Conservation (phyloP, 164 flowering plant species). For the Stephania cephalantha region DNA sequence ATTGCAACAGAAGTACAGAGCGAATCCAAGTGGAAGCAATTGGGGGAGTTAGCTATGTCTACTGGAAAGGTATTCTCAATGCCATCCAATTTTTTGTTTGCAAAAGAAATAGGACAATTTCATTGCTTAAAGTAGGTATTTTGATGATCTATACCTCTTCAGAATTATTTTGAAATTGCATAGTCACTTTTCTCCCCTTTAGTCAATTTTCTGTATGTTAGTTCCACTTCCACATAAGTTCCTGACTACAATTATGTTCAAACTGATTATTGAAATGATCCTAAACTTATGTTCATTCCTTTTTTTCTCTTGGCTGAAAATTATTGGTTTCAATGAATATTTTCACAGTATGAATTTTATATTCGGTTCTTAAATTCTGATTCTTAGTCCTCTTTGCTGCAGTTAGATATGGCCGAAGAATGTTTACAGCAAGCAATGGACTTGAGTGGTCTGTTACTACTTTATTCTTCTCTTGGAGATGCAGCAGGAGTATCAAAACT, state of each 20-base stretch:
- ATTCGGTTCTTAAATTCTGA: not conserved
- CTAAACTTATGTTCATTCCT: not conserved
- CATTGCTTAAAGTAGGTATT: not conserved
- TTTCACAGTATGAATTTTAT: conserved; percentile 2
- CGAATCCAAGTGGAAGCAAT: conserved; percentile 96
- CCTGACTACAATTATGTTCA: too few relatives aligned
- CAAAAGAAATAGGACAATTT: not conserved
- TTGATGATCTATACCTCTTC: not conserved
- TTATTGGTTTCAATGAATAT: not conserved
- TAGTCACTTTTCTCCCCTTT: not conserved
- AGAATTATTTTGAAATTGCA: not conserved
- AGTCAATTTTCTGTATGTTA: too few relatives aligned
- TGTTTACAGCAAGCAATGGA: conserved; percentile 83
- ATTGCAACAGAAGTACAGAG: conserved; percentile 82
- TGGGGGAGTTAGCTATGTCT: conserved; percentile 97
- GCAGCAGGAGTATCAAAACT: conserved; percentile 78
- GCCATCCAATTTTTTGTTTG: not conserved
- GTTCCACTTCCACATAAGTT: too few relatives aligned
- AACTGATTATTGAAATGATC: not conserved
- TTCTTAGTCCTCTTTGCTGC: conserved; percentile 26
- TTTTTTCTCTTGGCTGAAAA: too few relatives aligned
- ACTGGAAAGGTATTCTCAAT: conserved; percentile 63
- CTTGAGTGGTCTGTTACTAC: conserved; percentile 86
- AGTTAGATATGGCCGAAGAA: conserved; percentile 96
- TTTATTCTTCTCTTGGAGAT: conserved; percentile 93